Percentiles rank a stretch among this genome's conserved stretches.
These are phyloP conservation scores for Phoma sp. DNA, from an alignment of 2,329 filamentous ascomycete genomes.

Conservation along the genomic window DNA sequence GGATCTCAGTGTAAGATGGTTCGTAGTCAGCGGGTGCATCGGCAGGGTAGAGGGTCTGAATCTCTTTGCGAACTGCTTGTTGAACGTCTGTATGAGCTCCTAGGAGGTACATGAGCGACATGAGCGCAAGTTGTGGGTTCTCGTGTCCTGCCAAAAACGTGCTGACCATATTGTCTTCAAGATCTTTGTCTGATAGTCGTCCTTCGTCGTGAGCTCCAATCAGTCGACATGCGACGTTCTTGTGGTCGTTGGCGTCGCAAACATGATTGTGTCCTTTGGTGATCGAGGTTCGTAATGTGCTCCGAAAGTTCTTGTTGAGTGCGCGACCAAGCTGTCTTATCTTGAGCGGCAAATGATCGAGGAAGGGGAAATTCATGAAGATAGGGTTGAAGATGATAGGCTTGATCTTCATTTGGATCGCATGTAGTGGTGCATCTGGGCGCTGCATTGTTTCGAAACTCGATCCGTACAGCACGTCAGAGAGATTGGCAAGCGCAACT, in stretches of 20 bases:
- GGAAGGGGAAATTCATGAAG: constrained; percentile 37
- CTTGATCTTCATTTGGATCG: constrained; percentile 35
- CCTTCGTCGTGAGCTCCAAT: constrained; percentile 33
- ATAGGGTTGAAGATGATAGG: constrained; percentile 37
- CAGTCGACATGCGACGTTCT: constrained; percentile 30
- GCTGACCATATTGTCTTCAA: constrained; percentile 37
- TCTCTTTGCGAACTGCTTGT: constrained; percentile 28
- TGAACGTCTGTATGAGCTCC: constrained; percentile 29
- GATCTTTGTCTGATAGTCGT: constrained; percentile 31
- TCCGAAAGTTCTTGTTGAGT: constrained; percentile 30
- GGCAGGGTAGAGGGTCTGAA: constrained; percentile 22
- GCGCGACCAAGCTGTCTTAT: constrained; percentile 27
- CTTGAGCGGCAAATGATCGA: constrained; percentile 32
- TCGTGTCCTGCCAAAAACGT: constrained; percentile 40
- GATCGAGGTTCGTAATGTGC: constrained; percentile 29
- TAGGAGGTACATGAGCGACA: constrained; percentile 37
- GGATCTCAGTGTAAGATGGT: constrained; percentile 32
- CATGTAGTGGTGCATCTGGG: constrained; percentile 27
- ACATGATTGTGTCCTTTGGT: constrained; percentile 33
- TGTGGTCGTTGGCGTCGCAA: constrained; percentile 30
- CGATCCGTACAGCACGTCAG: constrained; percentile 41
- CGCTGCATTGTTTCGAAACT: constrained; percentile 36
- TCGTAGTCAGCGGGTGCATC: constrained; percentile 25
- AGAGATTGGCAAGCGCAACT: constrained; percentile 49
- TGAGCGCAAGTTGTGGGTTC: constrained; percentile 34